Percentiles rank a stretch among this genome's conserved stretches.
phyloP scores from a whole-genome alignment of 352 stramenopile genomes.

The Phytophthora multivora region DNA sequence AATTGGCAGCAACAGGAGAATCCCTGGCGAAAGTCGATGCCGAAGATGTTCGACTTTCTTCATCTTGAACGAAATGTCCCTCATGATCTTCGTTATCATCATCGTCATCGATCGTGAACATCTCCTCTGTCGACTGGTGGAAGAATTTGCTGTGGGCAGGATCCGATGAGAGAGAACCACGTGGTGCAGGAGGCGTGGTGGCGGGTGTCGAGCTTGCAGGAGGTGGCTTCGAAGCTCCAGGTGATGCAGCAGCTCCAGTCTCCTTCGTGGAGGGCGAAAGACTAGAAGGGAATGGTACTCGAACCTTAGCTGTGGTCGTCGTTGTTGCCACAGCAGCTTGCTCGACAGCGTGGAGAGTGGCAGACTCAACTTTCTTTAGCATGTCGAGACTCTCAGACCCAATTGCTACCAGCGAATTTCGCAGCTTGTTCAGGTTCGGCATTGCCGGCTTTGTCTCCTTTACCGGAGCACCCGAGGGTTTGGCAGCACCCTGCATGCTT shows the following conservation, averaged over 20 bases:
- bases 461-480: not conserved
- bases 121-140: conserved; percentile 69
- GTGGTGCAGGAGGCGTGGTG: conserved; percentile 22
- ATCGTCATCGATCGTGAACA: conserved; percentile 86
- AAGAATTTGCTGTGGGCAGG: conserved; percentile 45
- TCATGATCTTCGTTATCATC: conserved; percentile 67
- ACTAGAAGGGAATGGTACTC: conserved; percentile 40
- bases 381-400: conserved; percentile 75
- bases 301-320: conserved; percentile 45
- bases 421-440: conserved; percentile 59
- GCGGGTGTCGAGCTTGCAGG: not conserved
- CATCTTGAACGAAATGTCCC: conserved; percentile 31
- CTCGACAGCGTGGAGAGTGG: conserved; percentile 36
- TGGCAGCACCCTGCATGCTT: conserved; percentile 24
- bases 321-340: conserved; percentile 33
- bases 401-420: conserved; percentile 63
- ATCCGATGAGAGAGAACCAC: conserved; percentile 30
- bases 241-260: conserved; percentile 4
- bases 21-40: conserved; percentile 50
- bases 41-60: conserved; percentile 47
- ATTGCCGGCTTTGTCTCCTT: conserved; percentile 34
- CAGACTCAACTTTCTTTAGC: conserved; percentile 78
- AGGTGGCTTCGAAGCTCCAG: conserved; percentile 9
- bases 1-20: conserved; percentile 29
- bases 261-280: conserved; percentile 31